Percentiles rank a stretch among this genome's conserved stretches.
These are phyloP conservation scores for Colletotrichum incanum DNA, from an alignment of 2,329 filamentous ascomycete genomes.

Conservation along the genomic window DNA sequence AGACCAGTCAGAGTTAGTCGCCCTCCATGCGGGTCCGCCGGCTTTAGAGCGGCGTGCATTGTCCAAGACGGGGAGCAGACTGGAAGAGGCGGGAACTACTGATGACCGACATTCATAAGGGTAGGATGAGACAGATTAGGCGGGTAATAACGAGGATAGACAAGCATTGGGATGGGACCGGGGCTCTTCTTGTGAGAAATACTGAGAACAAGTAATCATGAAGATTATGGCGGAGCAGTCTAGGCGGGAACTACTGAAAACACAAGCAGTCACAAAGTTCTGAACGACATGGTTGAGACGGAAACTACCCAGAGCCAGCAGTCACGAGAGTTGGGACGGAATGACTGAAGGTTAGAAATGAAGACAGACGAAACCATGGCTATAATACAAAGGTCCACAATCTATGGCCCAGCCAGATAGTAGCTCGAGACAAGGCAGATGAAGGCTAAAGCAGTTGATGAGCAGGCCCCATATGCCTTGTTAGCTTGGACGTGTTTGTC, in stretches of 20 bases:
- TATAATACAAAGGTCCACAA: neutral
- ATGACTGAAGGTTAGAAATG: neutral
- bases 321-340: too few species aligned
- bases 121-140: too few species aligned
- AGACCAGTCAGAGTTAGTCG: neutral
- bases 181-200: too few species aligned
- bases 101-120: neutral
- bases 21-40: too few species aligned
- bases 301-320: too few species aligned
- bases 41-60: neutral
- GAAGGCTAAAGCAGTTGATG: neutral
- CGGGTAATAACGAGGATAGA: too few species aligned
- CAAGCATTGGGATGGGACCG: too few species aligned
- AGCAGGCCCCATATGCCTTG: neutral
- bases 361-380: neutral
- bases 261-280: too few species aligned
- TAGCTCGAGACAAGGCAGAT: neutral
- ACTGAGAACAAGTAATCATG: too few species aligned
- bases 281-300: too few species aligned
- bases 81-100: neutral
- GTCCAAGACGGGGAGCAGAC: neutral
- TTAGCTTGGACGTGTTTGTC: neutral
- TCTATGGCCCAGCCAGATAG: neutral
- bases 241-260: too few species aligned
- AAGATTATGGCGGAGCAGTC: too few species aligned